These are phyloP conservation scores for Cerioporus squamosus DNA, from an alignment of 1,284 basidiomycete genomes.

Conservation along the genomic window DNA sequence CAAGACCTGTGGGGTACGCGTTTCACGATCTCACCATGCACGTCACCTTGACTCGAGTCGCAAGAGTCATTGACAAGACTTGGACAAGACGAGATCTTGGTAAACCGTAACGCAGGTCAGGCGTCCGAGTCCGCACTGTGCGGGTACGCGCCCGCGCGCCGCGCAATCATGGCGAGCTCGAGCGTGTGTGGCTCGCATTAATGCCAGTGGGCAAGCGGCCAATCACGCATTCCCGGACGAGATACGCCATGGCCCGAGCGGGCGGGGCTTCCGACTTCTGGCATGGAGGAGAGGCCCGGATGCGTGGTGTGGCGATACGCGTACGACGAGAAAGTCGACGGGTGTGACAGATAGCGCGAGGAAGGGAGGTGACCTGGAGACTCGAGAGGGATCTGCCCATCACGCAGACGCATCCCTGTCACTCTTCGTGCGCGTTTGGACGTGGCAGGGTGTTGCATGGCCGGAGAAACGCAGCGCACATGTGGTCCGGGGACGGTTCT, in stretches of 20 bases:
- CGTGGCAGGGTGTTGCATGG: constrained; percentile 7
- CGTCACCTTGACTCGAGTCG: too few relatives aligned
- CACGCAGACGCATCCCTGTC: background rate
- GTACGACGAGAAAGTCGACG: background rate
- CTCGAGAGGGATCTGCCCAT: background rate
- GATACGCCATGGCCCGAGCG: background rate
- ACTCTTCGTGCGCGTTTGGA: background rate
- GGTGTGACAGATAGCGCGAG: background rate
- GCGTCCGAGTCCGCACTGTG: background rate
- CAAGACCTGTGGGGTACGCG: background rate
- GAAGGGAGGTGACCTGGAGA: background rate
- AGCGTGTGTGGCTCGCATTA: too few relatives aligned
- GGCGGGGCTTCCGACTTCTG: background rate
- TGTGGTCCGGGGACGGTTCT: background rate
- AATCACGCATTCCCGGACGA: background rate
- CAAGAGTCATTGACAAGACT: too few relatives aligned
- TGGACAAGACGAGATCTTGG: too few relatives aligned
- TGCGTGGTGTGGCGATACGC: constrained; percentile 10
- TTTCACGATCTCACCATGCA: too few relatives aligned
- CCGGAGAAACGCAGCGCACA: constrained; percentile 18
- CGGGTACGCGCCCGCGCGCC: background rate
- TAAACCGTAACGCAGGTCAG: too few relatives aligned
- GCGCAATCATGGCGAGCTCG: background rate
- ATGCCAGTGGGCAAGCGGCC: background rate
- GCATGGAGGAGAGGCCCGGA: background rate